Percentiles rank a stretch among this genome's conserved stretches.
These are phyloP conservation scores for Poteriospumella lacustris DNA, from an alignment of 108 stramenopile genomes.

Conservation along the genomic window DNA sequence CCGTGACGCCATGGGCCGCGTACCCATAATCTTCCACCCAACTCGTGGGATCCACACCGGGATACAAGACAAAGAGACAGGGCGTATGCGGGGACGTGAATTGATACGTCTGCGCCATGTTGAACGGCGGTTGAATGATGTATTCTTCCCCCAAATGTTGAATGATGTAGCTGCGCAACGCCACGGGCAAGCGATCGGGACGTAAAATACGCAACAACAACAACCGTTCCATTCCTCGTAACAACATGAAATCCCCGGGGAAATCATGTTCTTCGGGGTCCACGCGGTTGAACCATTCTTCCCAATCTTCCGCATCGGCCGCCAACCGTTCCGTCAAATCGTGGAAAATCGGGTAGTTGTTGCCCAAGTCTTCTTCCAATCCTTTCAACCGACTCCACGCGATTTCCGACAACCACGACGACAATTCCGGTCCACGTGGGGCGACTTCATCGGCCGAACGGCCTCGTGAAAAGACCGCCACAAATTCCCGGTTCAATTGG, in stretches of 20 bases:
- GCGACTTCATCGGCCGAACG: conserved; percentile 19
- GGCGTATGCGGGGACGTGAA: conserved; percentile 46
- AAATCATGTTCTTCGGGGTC: conserved; percentile 35
- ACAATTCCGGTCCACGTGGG: background rate
- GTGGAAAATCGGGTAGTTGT: conserved; percentile 18
- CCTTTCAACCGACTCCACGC: conserved; percentile 24
- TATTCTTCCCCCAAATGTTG: conserved; percentile 22
- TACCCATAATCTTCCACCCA: conserved; percentile 20
- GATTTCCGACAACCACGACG: conserved; percentile 16
- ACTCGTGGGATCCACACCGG: conserved; percentile 41
- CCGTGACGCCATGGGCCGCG: background rate
- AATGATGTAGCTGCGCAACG: background rate
- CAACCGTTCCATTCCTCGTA: conserved; percentile 36
- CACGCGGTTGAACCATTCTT: conserved; percentile 41
- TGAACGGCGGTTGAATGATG: conserved; percentile 21
- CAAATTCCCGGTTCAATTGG: background rate
- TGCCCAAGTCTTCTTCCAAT: conserved; percentile 23
- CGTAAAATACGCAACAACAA: conserved; percentile 51
- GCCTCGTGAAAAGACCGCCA: background rate
- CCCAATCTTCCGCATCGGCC: conserved; percentile 46
- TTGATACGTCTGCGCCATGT: conserved; percentile 16
- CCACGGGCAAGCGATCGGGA: conserved; percentile 54
- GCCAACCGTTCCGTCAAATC: conserved; percentile 38
- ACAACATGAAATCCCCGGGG: conserved; percentile 37
- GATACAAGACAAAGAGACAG: conserved; percentile 59